phyloP scores from a whole-genome alignment of 139 green algal species.

The Chlamydomonas schloesseri region DNA sequence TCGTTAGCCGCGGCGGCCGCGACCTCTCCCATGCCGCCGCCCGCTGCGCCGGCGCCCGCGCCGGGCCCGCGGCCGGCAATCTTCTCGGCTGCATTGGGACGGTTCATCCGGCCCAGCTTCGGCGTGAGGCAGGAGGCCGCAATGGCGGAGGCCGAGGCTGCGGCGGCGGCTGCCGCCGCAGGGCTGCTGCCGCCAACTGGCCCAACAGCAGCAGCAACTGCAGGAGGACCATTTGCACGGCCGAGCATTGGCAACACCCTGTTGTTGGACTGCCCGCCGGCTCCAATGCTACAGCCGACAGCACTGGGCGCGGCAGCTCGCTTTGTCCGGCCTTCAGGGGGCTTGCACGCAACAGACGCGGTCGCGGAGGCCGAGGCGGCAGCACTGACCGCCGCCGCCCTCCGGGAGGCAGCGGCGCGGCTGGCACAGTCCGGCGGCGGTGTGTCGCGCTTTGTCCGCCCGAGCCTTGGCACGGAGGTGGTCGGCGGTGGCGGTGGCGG shows the following conservation, averaged over 20 bases:
- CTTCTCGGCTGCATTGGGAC: neutral
- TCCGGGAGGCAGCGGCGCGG: no score
- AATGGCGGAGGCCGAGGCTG: neutral
- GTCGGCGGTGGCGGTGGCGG: no score
- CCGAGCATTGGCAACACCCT: neutral
- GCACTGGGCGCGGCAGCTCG: neutral
- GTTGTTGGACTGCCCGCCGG: no score
- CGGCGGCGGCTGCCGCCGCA: neutral
- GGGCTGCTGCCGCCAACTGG: no score
- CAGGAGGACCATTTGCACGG: neutral
- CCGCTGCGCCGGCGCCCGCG: no score
- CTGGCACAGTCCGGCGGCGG: no score
- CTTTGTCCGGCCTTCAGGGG: neutral
- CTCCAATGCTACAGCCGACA: neutral
- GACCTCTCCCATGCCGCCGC: neutral
- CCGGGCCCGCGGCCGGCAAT: neutral
- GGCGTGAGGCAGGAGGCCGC: neutral
- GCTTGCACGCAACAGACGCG: neutral
- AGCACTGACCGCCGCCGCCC: neutral
- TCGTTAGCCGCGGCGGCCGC: no score
- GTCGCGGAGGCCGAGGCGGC: neutral
- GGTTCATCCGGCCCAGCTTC: constrained; percentile 4
- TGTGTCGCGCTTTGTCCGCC: neutral
- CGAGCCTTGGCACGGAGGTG: neutral
- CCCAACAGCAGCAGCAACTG: no score